A percentile compares a stretch with the other conserved stretches of the same genome.
Evolutionary conservation across 169 alveolate species (phyloP).

Genomic region (Cryptosporidium ryanae): DNA sequence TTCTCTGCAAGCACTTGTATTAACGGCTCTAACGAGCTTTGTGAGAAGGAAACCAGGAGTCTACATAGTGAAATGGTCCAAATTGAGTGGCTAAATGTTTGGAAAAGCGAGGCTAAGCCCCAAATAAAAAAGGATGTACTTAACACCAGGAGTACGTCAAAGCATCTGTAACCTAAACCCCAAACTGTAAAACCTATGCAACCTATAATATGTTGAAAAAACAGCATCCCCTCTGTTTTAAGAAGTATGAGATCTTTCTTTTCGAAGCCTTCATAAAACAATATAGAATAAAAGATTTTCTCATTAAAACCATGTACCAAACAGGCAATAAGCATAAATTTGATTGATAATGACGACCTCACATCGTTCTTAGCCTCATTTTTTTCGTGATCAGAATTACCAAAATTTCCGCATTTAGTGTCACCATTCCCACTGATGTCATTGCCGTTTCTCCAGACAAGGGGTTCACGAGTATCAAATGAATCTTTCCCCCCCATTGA

Average conservation of each 20-base stretch:
- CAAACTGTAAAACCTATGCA: conserved; percentile 47
- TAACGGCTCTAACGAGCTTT: conserved; percentile 38
- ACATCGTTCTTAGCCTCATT: background rate
- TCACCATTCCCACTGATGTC: too few species aligned
- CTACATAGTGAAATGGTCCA: conserved; percentile 1
- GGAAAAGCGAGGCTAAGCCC: conserved; percentile 27
- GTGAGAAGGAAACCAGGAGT: conserved; percentile 21
- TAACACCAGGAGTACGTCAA: conserved; percentile 23
- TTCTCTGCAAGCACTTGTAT: conserved; percentile 23
- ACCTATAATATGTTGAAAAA: conserved; percentile 41
- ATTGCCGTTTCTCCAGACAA: too few species aligned
- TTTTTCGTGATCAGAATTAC: too few species aligned
- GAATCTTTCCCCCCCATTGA: too few species aligned
- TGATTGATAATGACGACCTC: background rate
- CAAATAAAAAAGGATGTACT: conserved; percentile 40
- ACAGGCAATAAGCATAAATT: conserved; percentile 25
- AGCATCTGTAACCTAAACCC: conserved; percentile 35
- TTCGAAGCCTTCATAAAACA: conserved; percentile 15
- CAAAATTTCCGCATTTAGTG: too few species aligned
- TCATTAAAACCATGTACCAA: conserved; percentile 60
- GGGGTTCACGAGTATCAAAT: too few species aligned
- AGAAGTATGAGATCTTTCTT: background rate
- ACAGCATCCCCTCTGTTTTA: conserved; percentile 1
- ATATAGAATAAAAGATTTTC: conserved; percentile 8
- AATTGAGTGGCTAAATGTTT: conserved; percentile 11